phyloP scores from a whole-genome alignment of 1,284 basidiomycete genomes.

The Entoloma clypeatum region DNA sequence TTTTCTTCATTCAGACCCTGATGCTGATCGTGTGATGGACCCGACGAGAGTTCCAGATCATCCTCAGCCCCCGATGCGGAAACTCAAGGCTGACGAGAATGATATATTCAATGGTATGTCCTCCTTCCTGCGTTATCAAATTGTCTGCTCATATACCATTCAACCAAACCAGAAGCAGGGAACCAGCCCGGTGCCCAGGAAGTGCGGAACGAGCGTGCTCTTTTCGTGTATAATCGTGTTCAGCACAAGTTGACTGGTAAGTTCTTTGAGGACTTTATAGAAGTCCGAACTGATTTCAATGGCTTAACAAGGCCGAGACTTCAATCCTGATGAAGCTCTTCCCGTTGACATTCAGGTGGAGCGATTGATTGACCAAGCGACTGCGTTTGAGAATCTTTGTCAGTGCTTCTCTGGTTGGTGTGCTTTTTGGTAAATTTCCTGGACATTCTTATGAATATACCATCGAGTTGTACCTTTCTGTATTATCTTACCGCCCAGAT shows the following conservation, averaged over 20 bases:
- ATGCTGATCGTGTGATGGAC: slow-evolving; percentile 56
- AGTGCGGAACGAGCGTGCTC: slow-evolving; percentile 84
- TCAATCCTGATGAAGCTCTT: slow-evolving; percentile 77
- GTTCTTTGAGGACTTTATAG: slow-evolving; percentile 19
- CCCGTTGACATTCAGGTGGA: slow-evolving; percentile 81
- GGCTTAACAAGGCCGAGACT: slow-evolving; percentile 71
- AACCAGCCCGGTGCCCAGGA: slow-evolving; percentile 65
- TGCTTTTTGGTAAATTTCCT: slow-evolving; percentile 55
- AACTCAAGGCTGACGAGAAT: slow-evolving; percentile 76
- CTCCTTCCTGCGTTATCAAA: background rate
- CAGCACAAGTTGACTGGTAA: slow-evolving; percentile 88
- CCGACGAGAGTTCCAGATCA: slow-evolving; percentile 66
- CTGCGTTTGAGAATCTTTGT: slow-evolving; percentile 88
- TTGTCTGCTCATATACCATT: slow-evolving; percentile 10
- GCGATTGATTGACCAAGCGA: slow-evolving; percentile 88
- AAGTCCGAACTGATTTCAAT: slow-evolving; percentile 5
- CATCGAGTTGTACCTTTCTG: too few species aligned
- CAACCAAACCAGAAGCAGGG: slow-evolving; percentile 51
- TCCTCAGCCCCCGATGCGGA: slow-evolving; percentile 70
- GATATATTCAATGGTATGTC: slow-evolving; percentile 73
- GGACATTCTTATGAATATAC: too few species aligned
- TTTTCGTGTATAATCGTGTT: slow-evolving; percentile 90
- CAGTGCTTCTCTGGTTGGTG: slow-evolving; percentile 96
- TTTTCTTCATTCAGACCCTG: slow-evolving; percentile 29
- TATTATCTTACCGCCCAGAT: too few species aligned